A percentile compares a stretch with the other conserved stretches of the same genome.
These are phyloP conservation scores for Boletus rubroflammeus DNA, from an alignment of 768 basidiomycete species.

Conservation along the genomic window DNA sequence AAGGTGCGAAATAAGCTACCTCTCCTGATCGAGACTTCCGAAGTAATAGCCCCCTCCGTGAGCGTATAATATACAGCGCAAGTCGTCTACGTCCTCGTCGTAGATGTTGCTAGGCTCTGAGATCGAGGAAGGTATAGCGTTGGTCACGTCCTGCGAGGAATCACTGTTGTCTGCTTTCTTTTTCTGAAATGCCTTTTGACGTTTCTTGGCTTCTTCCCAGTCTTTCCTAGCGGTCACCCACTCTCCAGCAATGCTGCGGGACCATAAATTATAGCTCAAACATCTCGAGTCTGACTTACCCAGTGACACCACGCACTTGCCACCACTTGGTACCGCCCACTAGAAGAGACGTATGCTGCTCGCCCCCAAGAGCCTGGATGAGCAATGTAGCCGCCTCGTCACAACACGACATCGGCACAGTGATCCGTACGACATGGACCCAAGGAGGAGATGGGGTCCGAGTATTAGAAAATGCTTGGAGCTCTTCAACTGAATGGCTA, in stretches of 20 bases:
- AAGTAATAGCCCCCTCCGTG: constrained; percentile 89
- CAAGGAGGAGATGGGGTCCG: constrained; percentile 84
- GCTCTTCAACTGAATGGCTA: constrained; percentile 83
- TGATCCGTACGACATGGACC: constrained; percentile 66
- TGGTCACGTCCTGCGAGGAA: constrained; percentile 15
- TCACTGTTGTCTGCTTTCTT: constrained; percentile 18
- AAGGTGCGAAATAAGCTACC: constrained; percentile 34
- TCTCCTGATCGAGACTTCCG: constrained; percentile 74
- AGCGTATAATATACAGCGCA: constrained; percentile 79
- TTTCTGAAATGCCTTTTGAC: constrained; percentile 46
- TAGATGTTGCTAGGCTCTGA: constrained; percentile 39
- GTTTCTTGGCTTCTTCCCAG: constrained; percentile 64
- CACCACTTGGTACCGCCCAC: constrained; percentile 96
- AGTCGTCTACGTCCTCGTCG: constrained; percentile 73
- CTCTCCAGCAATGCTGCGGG: constrained; percentile 69
- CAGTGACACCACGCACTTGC: constrained; percentile 85
- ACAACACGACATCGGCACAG: constrained; percentile 74
- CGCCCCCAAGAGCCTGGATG: constrained; percentile 81
- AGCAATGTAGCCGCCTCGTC: constrained; percentile 70
- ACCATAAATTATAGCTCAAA: constrained; percentile 12
- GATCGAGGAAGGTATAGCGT: constrained; percentile 15
- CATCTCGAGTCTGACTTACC: constrained; percentile 43
- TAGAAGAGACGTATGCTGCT: constrained; percentile 59
- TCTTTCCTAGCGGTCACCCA: constrained; percentile 88
- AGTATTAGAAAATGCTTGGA: constrained; percentile 75